These are phyloP conservation scores for Epichloe brachyelytri DNA, from an alignment of 2,329 filamentous ascomycete species.

Conservation along the genomic window DNA sequence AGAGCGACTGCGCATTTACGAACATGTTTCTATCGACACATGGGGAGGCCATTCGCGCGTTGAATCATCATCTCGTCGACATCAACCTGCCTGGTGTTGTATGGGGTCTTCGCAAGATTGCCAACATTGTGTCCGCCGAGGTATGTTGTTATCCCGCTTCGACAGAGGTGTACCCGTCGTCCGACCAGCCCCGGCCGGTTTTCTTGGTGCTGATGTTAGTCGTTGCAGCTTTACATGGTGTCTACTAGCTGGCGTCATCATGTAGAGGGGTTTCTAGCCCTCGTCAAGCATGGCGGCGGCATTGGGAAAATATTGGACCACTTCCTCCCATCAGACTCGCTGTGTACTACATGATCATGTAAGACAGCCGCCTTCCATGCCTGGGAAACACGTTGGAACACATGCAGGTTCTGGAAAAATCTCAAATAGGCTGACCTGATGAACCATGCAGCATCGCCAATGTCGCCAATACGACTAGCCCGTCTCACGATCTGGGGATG, in stretches of 20 bases:
- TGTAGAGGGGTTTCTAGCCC: not conserved
- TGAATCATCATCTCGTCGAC: not conserved
- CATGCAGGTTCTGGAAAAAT: not conserved
- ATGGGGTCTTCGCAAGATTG: not conserved
- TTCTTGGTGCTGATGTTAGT: not conserved
- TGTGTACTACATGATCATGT: not conserved
- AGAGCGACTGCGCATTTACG: not conserved
- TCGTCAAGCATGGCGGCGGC: not conserved
- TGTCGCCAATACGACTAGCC: not conserved
- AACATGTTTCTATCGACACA: not conserved
- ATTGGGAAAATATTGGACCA: not conserved
- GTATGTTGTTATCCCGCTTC: not conserved
- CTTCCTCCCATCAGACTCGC: not conserved
- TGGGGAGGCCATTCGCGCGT: not conserved
- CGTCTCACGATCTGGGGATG: not conserved
- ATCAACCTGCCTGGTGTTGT: not conserved
- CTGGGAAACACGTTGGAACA: not conserved
- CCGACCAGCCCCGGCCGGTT: not conserved
- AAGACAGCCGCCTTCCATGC: not conserved
- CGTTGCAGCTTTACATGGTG: not conserved
- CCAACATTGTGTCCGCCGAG: not conserved
- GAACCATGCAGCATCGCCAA: not conserved
- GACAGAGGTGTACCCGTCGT: not conserved
- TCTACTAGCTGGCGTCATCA: not conserved
- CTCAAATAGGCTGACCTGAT: not conserved